These are phyloP conservation scores for Penicillium italicum DNA, from an alignment of 2,329 filamentous ascomycete genomes.

Conservation along the genomic window DNA sequence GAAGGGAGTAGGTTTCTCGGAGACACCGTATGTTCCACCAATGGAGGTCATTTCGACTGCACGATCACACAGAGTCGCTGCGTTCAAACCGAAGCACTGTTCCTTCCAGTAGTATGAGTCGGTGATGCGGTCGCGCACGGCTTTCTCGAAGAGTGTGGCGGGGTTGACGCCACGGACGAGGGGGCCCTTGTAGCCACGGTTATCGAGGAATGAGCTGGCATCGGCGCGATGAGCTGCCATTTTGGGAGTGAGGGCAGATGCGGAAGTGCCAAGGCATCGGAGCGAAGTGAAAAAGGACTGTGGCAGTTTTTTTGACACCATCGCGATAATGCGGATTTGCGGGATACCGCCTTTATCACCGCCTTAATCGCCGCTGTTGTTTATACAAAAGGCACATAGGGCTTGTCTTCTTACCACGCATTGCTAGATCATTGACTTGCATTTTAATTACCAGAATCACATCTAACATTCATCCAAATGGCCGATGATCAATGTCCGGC, in stretches of 20 bases:
- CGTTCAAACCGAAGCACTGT: conserved; percentile 93
- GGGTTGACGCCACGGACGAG: conserved; percentile 89
- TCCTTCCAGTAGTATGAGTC: conserved; percentile 98
- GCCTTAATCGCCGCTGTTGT: neutral
- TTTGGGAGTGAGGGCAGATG: conserved; percentile 5
- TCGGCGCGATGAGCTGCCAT: conserved; percentile 69
- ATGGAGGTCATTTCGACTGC: conserved; percentile 80
- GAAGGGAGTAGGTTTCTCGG: conserved; percentile 84
- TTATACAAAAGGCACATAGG: neutral
- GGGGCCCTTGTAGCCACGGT: conserved; percentile 73
- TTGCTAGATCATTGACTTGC: too few relatives aligned
- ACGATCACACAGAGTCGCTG: conserved; percentile 75
- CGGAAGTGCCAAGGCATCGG: neutral
- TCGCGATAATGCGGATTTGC: neutral
- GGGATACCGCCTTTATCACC: neutral
- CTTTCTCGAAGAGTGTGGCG: conserved; percentile 92
- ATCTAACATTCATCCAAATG: neutral
- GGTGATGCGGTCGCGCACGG: conserved; percentile 89
- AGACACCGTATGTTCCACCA: conserved; percentile 79
- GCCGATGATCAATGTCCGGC: neutral
- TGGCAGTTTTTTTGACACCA: neutral
- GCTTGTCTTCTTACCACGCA: neutral
- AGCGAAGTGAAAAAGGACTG: conserved; percentile 2
- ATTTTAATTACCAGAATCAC: neutral
- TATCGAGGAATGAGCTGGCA: conserved; percentile 73